Conservation (phyloP, 2,329 filamentous ascomycete species). For the Paecilomyces dactylethromorphus region DNA sequence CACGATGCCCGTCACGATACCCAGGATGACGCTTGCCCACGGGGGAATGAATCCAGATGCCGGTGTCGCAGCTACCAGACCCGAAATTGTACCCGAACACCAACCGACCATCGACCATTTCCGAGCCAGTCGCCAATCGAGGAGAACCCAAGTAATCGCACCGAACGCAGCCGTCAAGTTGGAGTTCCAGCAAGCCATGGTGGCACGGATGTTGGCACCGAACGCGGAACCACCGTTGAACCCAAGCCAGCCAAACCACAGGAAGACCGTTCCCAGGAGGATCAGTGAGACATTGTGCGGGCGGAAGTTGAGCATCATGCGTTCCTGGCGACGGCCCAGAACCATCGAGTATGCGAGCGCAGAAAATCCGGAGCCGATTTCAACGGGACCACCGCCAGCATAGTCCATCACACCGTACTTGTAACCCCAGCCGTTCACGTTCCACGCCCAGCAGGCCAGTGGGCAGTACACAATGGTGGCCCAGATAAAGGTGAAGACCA, state of each 20-base stretch:
- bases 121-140: conserved; percentile 87
- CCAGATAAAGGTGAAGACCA: conserved; percentile 97
- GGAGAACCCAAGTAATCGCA: conserved; percentile 86
- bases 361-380: conserved; percentile 89
- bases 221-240: conserved; percentile 98
- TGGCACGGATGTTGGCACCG: conserved; percentile 86
- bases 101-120: conserved; percentile 95
- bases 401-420: conserved; percentile 92
- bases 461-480: conserved; percentile 97
- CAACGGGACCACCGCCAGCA: conserved; percentile 92
- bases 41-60: conserved; percentile 71
- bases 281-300: conserved; percentile 98
- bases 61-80: conserved; percentile 80
- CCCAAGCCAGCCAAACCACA: conserved; percentile 98
- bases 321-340: conserved; percentile 91
- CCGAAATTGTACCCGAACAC: conserved; percentile 83
- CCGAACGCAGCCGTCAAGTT: conserved; percentile 90
- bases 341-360: conserved; percentile 94
- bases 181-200: conserved; percentile 97
- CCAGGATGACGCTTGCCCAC: conserved; percentile 57
- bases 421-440: conserved; percentile 86
- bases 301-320: conserved; percentile 99
- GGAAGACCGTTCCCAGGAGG: conserved; percentile 86
- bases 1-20: conserved; percentile 57
- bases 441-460: conserved; percentile 95